Base-by-base conservation (phyloP, 441 rosid species). In the Breynia disticha region DNA sequence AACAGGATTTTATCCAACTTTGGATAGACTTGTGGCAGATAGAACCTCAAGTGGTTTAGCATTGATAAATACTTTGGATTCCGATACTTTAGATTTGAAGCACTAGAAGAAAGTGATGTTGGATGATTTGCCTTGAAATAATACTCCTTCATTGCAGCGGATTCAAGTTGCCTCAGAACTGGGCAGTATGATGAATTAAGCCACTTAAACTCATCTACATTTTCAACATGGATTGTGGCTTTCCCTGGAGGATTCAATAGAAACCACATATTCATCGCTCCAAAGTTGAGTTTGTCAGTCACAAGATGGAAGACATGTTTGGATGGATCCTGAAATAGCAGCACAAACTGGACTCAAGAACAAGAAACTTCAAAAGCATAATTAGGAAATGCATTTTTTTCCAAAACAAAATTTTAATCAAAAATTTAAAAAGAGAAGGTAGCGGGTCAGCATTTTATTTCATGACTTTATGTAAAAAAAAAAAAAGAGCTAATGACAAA, bases 211-310 rank as follows among this genome's bases (percentile, higher is more conserved):
- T 82, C 97, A 67, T 91, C 98, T 14, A 91, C 86, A 68, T 91
- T 91, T 80, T 91, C 94, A 45, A 91, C 98, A 72, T 91, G 89
- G 63, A 91, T 88, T 11, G 98, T 73, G 38, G 95, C 95, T 51
- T 82, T 78, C 57, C 95, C 87, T 11, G 98, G 98, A 64, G 98
- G 97, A 64, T 88, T 91, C 67, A 80, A 65, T 20, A 91, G 81
- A 74, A 91, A 91, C 98, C 98, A 91, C 98, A 88, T 91, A 67
- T 78, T 91, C 97, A 91, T 91, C 18, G 98, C 98, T 52, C 89
- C 98, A 53, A 76, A 91, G 68, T 91, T 91, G 19, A 91, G 94
- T 68, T 81, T 91, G 72, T 91, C 89, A 2, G 94, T 91, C 54
- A 91, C 97, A 63, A 91, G 90, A 72, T 91, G 98, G 63, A 91